Evolutionary conservation across 176 grass and related monocot species (phyloP).

Genomic region (Raddia distichophylla): DNA sequence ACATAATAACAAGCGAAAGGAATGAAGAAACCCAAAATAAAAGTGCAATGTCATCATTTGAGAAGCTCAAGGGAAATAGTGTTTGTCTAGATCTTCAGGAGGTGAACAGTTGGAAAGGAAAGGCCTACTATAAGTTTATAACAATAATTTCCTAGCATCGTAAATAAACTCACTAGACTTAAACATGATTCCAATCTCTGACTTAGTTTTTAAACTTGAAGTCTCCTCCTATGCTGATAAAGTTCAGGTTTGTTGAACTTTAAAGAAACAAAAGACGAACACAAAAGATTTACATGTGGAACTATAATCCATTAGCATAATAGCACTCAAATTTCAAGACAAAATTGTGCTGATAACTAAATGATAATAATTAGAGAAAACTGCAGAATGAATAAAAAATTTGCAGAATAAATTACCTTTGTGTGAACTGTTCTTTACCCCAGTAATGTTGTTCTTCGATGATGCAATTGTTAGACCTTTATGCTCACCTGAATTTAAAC

Average conservation of each 20-base stretch:
- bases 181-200: constrained; percentile 5
- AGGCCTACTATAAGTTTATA: background rate
- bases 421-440: constrained; percentile 45
- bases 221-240: background rate
- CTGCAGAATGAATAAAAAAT: background rate
- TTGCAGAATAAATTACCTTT: constrained; percentile 66
- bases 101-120: background rate
- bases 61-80: constrained; percentile 22
- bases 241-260: background rate
- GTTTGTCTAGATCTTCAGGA: background rate
- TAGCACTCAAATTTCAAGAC: background rate
- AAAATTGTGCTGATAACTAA: constrained; percentile 12
- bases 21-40: constrained; percentile 27
- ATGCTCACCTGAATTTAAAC: constrained; percentile 66
- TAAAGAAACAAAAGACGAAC: background rate
- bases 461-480: constrained; percentile 58
- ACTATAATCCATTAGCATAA: background rate
- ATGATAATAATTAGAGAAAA: background rate
- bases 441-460: constrained; percentile 37
- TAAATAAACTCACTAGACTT: background rate
- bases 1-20: constrained; percentile 16
- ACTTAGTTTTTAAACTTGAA: background rate
- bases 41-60: constrained; percentile 32
- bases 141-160: background rate
- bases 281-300: background rate